Conservation (phyloP, 257 asterid species). For the Solanum clarkiae region DNA sequence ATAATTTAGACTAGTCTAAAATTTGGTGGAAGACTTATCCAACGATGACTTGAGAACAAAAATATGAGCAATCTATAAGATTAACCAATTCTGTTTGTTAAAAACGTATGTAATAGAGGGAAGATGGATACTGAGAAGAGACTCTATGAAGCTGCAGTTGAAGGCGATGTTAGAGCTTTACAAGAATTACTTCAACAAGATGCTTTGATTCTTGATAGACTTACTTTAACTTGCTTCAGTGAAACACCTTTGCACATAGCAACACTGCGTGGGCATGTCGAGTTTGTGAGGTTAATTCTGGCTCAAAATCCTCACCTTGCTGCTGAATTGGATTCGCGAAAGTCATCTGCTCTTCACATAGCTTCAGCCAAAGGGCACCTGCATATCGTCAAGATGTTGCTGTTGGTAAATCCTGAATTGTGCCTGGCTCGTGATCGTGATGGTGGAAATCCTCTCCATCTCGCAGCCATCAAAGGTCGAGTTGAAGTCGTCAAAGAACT, state of each 20-base stretch:
- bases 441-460: conserved; percentile 46
- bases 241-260: conserved; percentile 44
- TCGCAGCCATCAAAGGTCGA: conserved; percentile 42
- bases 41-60: neutral
- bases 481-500: conserved; percentile 11
- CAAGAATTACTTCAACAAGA: conserved; percentile 14
- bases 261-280: conserved; percentile 10
- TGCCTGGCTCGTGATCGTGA: conserved; percentile 26
- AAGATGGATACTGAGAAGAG: conserved; percentile 6
- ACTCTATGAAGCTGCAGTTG: conserved; percentile 28
- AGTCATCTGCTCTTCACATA: conserved; percentile 31
- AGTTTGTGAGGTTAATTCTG: conserved; percentile 16
- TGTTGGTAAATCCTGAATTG: conserved; percentile 20
- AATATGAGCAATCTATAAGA: neutral
- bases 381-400: conserved; percentile 6
- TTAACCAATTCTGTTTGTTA: neutral
- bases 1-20: neutral
- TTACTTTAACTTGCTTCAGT: conserved; percentile 13
- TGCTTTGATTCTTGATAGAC: conserved; percentile 20
- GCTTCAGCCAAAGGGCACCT: conserved; percentile 29
- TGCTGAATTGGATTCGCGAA: conserved; percentile 16
- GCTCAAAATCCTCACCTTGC: conserved; percentile 11
- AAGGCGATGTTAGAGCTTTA: conserved; percentile 7
- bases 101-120: neutral
- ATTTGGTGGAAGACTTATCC: neutral